Conservation (phyloP, 805 yeast genomes). For the Cyberlindnera samutprakarnensis region DNA sequence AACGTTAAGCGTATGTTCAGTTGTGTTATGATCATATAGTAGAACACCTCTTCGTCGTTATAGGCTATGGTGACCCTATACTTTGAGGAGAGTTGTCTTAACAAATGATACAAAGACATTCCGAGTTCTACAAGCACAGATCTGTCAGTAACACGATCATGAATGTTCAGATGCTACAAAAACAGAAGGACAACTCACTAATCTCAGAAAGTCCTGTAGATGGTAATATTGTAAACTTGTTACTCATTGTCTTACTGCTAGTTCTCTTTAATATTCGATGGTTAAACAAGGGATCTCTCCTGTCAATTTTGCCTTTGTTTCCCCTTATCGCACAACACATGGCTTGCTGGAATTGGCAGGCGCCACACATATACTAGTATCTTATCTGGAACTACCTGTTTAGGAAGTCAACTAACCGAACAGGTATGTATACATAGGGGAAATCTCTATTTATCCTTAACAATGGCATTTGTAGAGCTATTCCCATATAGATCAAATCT, state of each 20-base stretch:
- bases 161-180: no score
- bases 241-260: no score
- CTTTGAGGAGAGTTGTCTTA: conserved; percentile 4
- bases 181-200: conserved; percentile 1
- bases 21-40: conserved; percentile 2
- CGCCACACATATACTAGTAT: no score
- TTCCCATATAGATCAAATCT: conserved; percentile 49
- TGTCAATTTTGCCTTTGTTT: no score
- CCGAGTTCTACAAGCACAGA: conserved; percentile 7
- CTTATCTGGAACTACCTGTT: no score
- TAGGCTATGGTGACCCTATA: conserved; percentile 2
- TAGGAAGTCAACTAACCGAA: not conserved
- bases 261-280: no score
- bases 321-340: no score
- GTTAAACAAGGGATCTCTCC: no score
- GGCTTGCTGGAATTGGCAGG: no score
- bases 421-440: not conserved
- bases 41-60: not conserved
- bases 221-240: conserved; percentile 6
- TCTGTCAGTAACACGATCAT: not conserved
- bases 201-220: conserved; percentile 10
- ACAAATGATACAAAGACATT: conserved; percentile 5
- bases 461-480: no score
- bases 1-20: conserved; percentile 6
- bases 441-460: no score